Percentiles rank a stretch among this genome's conserved stretches.
Evolutionary conservation across 2,329 filamentous ascomycete species (phyloP).

Genomic region (Aspergillus alliaceus): DNA sequence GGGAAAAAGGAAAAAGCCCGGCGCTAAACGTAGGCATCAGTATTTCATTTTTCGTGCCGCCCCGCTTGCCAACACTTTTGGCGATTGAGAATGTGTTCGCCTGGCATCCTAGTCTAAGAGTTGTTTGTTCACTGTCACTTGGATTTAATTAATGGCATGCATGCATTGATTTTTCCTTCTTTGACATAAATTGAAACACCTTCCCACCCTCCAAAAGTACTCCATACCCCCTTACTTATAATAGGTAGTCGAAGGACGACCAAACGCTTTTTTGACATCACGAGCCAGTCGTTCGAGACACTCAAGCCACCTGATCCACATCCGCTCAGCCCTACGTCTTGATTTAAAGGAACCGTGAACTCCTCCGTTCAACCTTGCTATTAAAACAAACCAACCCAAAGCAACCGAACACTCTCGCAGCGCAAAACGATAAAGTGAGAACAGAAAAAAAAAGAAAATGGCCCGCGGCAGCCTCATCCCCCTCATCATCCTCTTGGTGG

Average conservation of each 20-base stretch:
- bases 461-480: slow-evolving; percentile 48
- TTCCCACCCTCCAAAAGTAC: no score
- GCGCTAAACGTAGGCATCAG: slow-evolving; percentile 1
- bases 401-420: neutral
- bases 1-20: neutral
- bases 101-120: no score
- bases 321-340: neutral
- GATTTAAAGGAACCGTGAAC: neutral
- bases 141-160: no score
- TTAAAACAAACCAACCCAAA: neutral
- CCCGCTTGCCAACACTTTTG: neutral
- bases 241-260: neutral
- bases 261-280: no score
- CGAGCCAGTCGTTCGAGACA: no score
- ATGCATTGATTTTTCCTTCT: neutral
- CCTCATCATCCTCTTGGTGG: slow-evolving; percentile 56
- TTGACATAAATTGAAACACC: no score
- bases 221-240: neutral
- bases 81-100: neutral
- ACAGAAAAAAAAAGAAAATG: slow-evolving; percentile 11
- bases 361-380: neutral
- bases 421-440: neutral
- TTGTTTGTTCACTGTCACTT: no score
- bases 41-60: neutral
- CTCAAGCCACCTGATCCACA: neutral